A percentile compares a stretch with the other conserved stretches of the same genome.
Evolutionary conservation across 1,284 basidiomycete species (phyloP).

Genomic region (Malassezia sp.): DNA sequence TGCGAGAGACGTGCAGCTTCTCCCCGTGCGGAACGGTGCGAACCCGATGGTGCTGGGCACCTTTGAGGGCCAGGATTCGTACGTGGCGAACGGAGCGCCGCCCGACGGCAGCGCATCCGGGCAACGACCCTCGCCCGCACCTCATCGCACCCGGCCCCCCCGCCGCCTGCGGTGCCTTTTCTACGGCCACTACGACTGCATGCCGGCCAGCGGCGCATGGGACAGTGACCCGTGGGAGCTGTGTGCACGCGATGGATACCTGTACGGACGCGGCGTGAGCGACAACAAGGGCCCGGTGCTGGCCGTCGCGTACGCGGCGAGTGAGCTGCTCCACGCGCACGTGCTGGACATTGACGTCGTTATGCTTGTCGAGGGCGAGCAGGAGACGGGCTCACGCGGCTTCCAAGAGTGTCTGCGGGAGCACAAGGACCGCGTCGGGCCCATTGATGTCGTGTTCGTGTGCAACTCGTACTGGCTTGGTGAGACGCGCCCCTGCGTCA

Average conservation of each 20-base stretch:
- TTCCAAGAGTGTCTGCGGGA: conserved; percentile 64
- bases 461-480: conserved; percentile 92
- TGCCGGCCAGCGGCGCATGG: conserved; percentile 53
- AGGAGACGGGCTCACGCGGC: conserved; percentile 78
- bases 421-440: conserved; percentile 52
- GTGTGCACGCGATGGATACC: conserved; percentile 73
- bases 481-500: conserved; percentile 85
- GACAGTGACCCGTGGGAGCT: conserved; percentile 71
- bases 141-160: background rate
- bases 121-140: too few species aligned
- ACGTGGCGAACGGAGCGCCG: conserved; percentile 17
- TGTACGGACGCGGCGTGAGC: conserved; percentile 76
- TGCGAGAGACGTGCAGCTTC: conserved; percentile 28
- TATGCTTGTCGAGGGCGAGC: conserved; percentile 87
- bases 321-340: conserved; percentile 61
- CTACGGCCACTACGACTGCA: conserved; percentile 44
- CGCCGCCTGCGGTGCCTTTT: conserved; percentile 27
- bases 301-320: conserved; percentile 77
- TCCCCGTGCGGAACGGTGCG: conserved; percentile 21
- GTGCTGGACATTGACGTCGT: conserved; percentile 75
- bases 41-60: conserved; percentile 40
- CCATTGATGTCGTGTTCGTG: conserved; percentile 32
- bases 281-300: conserved; percentile 82
- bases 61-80: too few species aligned
- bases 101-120: too few species aligned